phyloP scores from a whole-genome alignment of 2,329 filamentous ascomycete species.

The Arthrobotrys musiformis region DNA sequence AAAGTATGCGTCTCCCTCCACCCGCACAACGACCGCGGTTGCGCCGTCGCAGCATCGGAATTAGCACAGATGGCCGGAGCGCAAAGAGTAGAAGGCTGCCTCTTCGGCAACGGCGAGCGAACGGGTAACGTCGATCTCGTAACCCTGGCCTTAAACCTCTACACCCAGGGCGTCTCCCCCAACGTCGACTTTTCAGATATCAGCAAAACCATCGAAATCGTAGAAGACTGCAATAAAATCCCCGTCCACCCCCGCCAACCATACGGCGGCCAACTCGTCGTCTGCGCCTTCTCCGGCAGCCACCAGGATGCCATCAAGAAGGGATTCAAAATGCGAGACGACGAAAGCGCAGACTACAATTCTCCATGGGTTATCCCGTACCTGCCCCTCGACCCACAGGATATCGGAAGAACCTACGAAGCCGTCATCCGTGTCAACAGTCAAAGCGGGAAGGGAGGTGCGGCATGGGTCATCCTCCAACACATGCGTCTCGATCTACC shows the following conservation, averaged over 20 bases:
- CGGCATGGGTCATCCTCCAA: constrained; percentile 91
- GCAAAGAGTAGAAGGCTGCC: constrained; percentile 90
- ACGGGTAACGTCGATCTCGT: constrained; percentile 97
- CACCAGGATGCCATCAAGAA: constrained; percentile 99
- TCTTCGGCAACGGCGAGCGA: constrained; percentile 94
- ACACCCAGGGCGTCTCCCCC: constrained; percentile 88
- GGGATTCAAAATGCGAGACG: constrained; percentile 78
- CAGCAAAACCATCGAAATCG: constrained; percentile 82
- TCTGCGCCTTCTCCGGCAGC: constrained; percentile 88
- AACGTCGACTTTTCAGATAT: constrained; percentile 93
- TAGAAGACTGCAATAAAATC: constrained; percentile 94
- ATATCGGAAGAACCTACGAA: constrained; percentile 97
- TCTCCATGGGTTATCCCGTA: constrained; percentile 87
- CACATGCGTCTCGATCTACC: constrained; percentile 91
- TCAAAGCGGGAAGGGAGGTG: constrained; percentile 92
- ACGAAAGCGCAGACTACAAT: constrained; percentile 70
- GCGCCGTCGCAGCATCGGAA: constrained; percentile 87
- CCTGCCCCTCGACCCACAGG: constrained; percentile 88
- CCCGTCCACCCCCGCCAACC: constrained; percentile 89
- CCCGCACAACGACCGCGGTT: constrained; percentile 93
- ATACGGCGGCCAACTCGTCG: constrained; percentile 90
- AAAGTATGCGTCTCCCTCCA: constrained; percentile 91
- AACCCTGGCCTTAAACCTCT: constrained; percentile 90
- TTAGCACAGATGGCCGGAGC: constrained; percentile 96
- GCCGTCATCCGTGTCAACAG: constrained; percentile 98